Base-by-base conservation (phyloP, 2,329 filamentous ascomycete species). In the Nakataea oryzae region DNA sequence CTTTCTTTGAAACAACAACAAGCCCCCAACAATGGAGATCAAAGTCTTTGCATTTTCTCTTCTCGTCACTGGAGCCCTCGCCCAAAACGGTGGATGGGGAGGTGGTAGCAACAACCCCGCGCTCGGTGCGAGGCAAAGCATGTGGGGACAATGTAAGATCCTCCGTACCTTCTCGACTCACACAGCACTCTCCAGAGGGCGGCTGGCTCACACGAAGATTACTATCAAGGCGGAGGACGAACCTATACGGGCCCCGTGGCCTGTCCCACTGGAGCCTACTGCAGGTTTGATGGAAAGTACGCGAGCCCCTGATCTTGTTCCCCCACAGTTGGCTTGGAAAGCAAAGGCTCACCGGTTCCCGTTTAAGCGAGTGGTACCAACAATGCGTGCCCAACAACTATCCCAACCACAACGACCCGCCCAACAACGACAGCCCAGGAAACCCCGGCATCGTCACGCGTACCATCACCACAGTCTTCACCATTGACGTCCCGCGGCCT, bases 171-270 rank as follows among this genome's bases (percentile, higher is more conserved):
- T 28, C 54, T 56, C 5, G 28, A 8, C n/a, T n/a, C n/a, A 9
- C 17, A 24, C 17, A n/a, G 6, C 17, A 8, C 4, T 7, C 2
- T 47, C 17, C 7, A n/a, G 41, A n/a, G 41, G n/a, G 3, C 17
- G 9, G 24, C 24, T 56, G 12, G 27, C 54, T 14, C 54, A 11
- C 21, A 5, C 5, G 21, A 11, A 0, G 27, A 29, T 9, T 24
- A n/a, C n/a, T n/a, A n/a, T n/a, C 11, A 28, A 68, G 67, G 67
- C 28, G 67, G 67, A n/a, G 67, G 67, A 14, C 62, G 65, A 34
- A 63, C 54, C 29, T 68, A 57, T 28, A 61, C 62, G 1, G 66
- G 67, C 9, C 61, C 67, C 7, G 62, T 41, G 2, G 47, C 32
- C 7, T 69, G 68, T 58, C 68, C 67, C 0, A 61, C 61, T 0